Evolutionary conservation across 768 basidiomycete genomes (phyloP), one percentile per base, ranked within the genome.

Genomic region (Calocera viscosa): DNA sequence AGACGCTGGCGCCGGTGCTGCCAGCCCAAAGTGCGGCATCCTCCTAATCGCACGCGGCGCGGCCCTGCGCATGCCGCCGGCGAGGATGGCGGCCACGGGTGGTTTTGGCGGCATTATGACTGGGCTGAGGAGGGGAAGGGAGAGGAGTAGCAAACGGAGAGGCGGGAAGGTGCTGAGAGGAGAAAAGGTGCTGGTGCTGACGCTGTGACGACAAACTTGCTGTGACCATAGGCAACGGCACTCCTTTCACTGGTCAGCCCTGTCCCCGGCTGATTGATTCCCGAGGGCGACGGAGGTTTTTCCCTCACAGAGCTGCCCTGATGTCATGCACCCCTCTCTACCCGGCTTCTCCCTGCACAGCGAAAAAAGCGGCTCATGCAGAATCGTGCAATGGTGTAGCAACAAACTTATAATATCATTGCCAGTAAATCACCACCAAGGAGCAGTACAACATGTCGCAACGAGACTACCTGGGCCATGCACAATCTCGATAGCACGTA

Each of bases 161-260:
- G 14, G 14, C 10, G 35, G 7, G 30, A 26, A 19, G 53, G 22
- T 60, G 53, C 14, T 26, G 30, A 10, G 53, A 60, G 30, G 53
- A 60, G 53, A 22, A 60, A 2, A 60, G 19, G 53, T 28, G 53
- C 30, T 32, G 14, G 11, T 60, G 53, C 24, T 8, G 43, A 47
- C 19, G 53, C 53, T 60, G 26, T 60, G 53, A 60, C 53, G 53
- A 60, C 30, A 60, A 26, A 60, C 53, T 60, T 26, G 53, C 24
- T 26, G 53, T 28, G 43, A 17, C 24, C 43, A 47, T 47, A 47
- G 43, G 43, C 43, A 47, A 47, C 43, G 8, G 24, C 16, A 7
- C 43, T 47, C 43, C 43, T 7, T 47, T 47, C 43, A 47, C 43
- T 47, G 8, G 43, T 7, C 43, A 8, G 43, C 43, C 43, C 43